Evolutionary conservation across 192 early-diverging fungal genomes (phyloP).

Genomic region (Chytriomyces hyalinus): DNA sequence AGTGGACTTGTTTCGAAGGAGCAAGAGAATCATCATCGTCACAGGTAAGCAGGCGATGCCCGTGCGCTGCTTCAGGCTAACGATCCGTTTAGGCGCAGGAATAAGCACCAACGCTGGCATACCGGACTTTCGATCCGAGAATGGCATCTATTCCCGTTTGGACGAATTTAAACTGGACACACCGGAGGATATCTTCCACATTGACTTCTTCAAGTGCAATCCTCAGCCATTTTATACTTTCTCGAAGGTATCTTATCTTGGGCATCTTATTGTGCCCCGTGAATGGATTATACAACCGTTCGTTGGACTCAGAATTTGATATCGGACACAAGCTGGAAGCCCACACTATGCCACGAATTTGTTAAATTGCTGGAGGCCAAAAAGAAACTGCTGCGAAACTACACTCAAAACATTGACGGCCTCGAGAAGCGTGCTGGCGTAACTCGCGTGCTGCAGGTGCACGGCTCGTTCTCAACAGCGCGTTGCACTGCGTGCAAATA

Average conservation of each 20-base stretch:
- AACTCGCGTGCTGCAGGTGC: constrained; percentile 80
- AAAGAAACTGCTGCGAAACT: constrained; percentile 87
- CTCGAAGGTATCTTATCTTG: constrained; percentile 59
- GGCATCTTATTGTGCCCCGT: neutral
- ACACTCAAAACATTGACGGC: constrained; percentile 98
- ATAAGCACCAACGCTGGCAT: constrained; percentile 93
- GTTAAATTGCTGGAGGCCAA: constrained; percentile 85
- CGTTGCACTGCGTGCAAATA: constrained; percentile 86
- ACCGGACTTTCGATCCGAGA: constrained; percentile 93
- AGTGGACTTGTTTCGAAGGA: constrained; percentile 57
- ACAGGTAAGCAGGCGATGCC: constrained; percentile 70
- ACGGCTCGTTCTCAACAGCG: constrained; percentile 96
- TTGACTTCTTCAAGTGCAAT: constrained; percentile 82
- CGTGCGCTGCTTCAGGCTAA: neutral
- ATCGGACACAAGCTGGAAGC: constrained; percentile 84
- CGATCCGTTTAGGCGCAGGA: constrained; percentile 54
- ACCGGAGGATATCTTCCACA: constrained; percentile 93
- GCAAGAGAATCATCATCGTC: constrained; percentile 84
- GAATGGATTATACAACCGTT: neutral
- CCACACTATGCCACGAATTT: constrained; percentile 86
- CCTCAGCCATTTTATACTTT: constrained; percentile 97
- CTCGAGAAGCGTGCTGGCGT: constrained; percentile 89
- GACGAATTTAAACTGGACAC: constrained; percentile 86
- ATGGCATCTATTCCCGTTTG: constrained; percentile 87
- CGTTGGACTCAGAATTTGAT: constrained; percentile 23